Conservation (phyloP, 139 green algal species). For the Closterium sp. region DNA sequence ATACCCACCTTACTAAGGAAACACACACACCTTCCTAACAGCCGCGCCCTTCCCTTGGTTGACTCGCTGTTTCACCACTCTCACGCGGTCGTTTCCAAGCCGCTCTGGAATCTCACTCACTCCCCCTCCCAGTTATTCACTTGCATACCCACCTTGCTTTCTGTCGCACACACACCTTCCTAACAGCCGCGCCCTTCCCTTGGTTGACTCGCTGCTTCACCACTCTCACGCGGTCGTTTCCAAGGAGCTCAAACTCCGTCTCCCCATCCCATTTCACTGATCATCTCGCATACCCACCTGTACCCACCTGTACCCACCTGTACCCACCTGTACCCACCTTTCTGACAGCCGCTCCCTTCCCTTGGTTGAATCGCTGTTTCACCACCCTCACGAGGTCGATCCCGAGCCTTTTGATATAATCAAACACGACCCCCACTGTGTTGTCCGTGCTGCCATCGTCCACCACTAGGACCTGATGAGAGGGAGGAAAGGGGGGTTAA, state of each 20-base stretch:
- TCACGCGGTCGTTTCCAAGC: slow-evolving; percentile 68
- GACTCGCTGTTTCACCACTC: slow-evolving; percentile 70
- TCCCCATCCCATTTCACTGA: too few relatives aligned
- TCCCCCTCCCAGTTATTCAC: too few relatives aligned
- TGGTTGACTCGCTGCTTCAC: too few relatives aligned
- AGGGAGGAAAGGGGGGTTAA: too few relatives aligned
- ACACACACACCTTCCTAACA: slow-evolving; percentile 25
- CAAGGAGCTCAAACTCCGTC: too few relatives aligned
- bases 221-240: too few relatives aligned
- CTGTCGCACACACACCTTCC: slow-evolving; percentile 10
- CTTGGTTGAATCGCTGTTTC: slow-evolving; percentile 72
- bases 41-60: slow-evolving; percentile 82
- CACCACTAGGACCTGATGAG: slow-evolving; percentile 84
- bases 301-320: too few relatives aligned
- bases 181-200: slow-evolving; percentile 9
- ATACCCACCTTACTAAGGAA: too few relatives aligned
- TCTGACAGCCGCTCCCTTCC: slow-evolving; percentile 68
- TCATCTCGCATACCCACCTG: too few relatives aligned
- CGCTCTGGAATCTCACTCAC: slow-evolving; percentile 50
- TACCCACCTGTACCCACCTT: background rate
- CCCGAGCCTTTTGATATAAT: slow-evolving; percentile 64
- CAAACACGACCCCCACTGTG: slow-evolving; percentile 65
- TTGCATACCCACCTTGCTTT: too few relatives aligned
- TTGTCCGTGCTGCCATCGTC: slow-evolving; percentile 90
- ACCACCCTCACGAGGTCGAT: slow-evolving; percentile 79